Evolutionary conservation across 768 basidiomycete species (phyloP), one percentile per base, ranked within the genome.

Genomic region (Boletus speciosus): DNA sequence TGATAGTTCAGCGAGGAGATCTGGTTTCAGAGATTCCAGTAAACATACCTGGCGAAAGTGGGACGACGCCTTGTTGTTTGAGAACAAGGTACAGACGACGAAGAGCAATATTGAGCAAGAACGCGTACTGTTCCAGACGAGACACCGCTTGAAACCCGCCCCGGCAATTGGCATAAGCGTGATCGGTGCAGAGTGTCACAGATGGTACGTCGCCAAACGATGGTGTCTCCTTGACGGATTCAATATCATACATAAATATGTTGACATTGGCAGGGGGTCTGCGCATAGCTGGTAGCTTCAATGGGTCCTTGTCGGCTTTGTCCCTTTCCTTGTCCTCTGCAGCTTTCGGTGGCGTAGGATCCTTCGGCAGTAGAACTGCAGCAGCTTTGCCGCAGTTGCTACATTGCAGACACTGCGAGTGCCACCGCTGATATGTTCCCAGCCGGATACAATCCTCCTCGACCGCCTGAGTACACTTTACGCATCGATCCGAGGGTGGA

Each of bases 361-460:
- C 86, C 74, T 83, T 84, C 16, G 77, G 73, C 9, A 77, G 64
- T 6, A 81, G 81, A 35, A 83, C 80, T 23, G 83, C 83, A 25
- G 93, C 89, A 27, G 76, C 76, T 67, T 86, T 90, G 9, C 91
- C 89, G 64, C 96, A 98, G 21, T 76, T 75, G 14, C 72, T 73
- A 61, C 97, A 99, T 54, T 88, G 84, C n/a, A 99, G 75, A 68
- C 97, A 99, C 32, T 89, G 80, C 2, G 93, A 90, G 72, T 99
- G 97, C 97, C 97, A 98, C 43, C 96, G 81, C 65, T 93, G 88
- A 73, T 94, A 96, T n/a, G 93, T 95, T 34, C 94, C 97, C 29
- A 96, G 74, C 53, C 97, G 81, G 42, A 93, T 90, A 65, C 97
- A 98, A 60, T 98, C 97, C 69, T 99, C 97, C 72, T 99, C 97